These are phyloP conservation scores for Fraxinus latifolia DNA, from an alignment of 305 asterid genomes.

Conservation along the genomic window DNA sequence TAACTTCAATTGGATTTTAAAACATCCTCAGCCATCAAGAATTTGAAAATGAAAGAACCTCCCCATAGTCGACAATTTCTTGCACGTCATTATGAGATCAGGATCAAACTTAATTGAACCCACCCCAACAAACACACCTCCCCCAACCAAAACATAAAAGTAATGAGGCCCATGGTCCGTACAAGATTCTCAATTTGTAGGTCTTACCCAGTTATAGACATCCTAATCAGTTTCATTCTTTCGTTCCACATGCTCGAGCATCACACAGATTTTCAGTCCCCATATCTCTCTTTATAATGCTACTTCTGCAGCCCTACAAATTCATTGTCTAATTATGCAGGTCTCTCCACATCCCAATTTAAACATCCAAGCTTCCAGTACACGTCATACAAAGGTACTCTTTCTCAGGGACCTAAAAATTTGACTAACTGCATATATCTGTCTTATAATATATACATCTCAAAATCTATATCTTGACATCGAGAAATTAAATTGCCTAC, in stretches of 20 bases:
- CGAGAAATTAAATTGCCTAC: conserved; percentile 23
- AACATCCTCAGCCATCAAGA: neutral
- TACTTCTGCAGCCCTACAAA: neutral
- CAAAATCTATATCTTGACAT: conserved; percentile 6
- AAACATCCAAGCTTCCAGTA: neutral
- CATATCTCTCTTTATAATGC: neutral
- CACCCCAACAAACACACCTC: neutral
- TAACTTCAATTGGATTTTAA: neutral
- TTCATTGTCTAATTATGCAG: conserved; percentile 9
- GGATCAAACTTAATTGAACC: neutral
- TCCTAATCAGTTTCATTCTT: neutral
- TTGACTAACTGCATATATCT: neutral
- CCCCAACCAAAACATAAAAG: neutral
- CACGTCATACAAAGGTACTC: neutral
- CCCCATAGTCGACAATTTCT: neutral
- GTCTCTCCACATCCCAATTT: conserved; percentile 16
- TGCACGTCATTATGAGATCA: neutral
- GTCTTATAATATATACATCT: conserved; percentile 11
- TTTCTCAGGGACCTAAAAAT: neutral
- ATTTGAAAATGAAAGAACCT: neutral
- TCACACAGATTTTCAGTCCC: neutral
- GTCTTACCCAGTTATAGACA: neutral
- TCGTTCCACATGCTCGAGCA: neutral
- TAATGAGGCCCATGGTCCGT: neutral
- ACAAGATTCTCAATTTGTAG: neutral